Base-by-base conservation (phyloP, 2,329 filamentous ascomycete genomes). In the Didymella arachidicola region DNA sequence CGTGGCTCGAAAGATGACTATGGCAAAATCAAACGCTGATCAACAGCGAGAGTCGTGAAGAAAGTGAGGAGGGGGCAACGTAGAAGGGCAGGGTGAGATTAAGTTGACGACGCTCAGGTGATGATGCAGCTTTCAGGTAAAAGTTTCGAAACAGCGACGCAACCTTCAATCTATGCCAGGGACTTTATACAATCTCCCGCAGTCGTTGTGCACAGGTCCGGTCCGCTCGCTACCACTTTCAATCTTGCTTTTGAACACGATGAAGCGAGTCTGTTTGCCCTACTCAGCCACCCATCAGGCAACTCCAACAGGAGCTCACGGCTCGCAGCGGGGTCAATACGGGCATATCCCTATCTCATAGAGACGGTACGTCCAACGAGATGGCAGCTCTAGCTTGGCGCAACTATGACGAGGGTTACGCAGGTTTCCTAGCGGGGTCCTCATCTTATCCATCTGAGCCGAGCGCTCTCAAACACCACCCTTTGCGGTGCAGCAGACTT, bases 101-200 rank as follows among this genome's bases (percentile, higher is more conserved):
- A 49, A 34, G 32, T 42, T 45, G 32, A 26, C 25, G 48, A 51
- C 36, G 29, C 44, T 43, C 46, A 53, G 51, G 27, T 55, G 56
- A 42, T 38, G 44, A 58, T 53, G 55, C 55, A 59, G 48, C 47
- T 56, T 53, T 41, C 44, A 60, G 51, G 55, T 56, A 58, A 48
- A 42, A 52, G 56, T 53, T 66, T 65, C 53, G 59, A 68, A 62
- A 62, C 57, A 62, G 61, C 61, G 61, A 45, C 43, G 45, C 45
- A 59, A 38, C 49, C 53, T 51, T 55, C 55, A 59, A 57, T 55
- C 57, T 50, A 59, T 36, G 43, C 45, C 53, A 63, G 54, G 57
- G 60, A 43, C 57, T 61, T 62, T 67, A 65, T 67, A 65, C 54
- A 60, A 60, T 46, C 51, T 60, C 42, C 50, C 43, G 46, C 14